phyloP scores from a whole-genome alignment of 495 filamentous ascomycete genomes.

The Cairneyella variabilis region DNA sequence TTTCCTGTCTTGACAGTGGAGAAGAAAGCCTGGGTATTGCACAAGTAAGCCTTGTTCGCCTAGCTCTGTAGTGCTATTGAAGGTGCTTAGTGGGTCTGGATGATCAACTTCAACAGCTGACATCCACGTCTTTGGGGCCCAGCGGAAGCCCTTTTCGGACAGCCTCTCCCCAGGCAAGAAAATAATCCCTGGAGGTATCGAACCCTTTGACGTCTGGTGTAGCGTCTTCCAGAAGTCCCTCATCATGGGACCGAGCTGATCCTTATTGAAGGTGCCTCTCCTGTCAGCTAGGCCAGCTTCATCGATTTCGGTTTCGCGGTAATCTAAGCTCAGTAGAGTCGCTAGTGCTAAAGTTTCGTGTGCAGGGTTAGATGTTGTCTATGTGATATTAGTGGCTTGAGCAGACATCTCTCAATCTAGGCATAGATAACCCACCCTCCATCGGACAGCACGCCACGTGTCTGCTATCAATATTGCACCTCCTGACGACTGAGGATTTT shows the following conservation, averaged over 20 bases:
- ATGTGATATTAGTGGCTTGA: neutral
- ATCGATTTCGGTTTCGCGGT: neutral
- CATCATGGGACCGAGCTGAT: slow-evolving; percentile 4
- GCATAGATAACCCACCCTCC: slow-evolving; percentile 10
- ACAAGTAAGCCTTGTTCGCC: neutral
- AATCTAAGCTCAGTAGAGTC: slow-evolving; percentile 2
- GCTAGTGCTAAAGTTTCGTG: slow-evolving; percentile 8
- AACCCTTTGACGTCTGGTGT: neutral
- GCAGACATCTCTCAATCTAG: too few species aligned
- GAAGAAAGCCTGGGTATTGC: slow-evolving; percentile 8
- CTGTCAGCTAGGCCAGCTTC: neutral
- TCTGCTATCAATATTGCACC: neutral
- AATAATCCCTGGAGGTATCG: slow-evolving; percentile 6
- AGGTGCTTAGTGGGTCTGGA: slow-evolving; percentile 4
- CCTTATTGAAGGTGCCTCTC: neutral
- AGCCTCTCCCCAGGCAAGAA: slow-evolving; percentile 8
- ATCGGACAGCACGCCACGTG: neutral
- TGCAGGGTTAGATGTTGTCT: neutral
- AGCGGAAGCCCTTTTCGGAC: neutral
- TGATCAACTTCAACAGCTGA: neutral
- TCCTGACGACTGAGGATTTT: too few species aligned
- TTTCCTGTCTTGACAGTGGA: neutral
- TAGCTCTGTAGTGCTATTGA: neutral
- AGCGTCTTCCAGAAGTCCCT: slow-evolving; percentile 3
- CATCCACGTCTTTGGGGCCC: slow-evolving; percentile 8